Evolutionary conservation across 768 basidiomycete genomes (phyloP), one percentile per base, ranked within the genome.

Genomic region (Tephrocybe rancida): DNA sequence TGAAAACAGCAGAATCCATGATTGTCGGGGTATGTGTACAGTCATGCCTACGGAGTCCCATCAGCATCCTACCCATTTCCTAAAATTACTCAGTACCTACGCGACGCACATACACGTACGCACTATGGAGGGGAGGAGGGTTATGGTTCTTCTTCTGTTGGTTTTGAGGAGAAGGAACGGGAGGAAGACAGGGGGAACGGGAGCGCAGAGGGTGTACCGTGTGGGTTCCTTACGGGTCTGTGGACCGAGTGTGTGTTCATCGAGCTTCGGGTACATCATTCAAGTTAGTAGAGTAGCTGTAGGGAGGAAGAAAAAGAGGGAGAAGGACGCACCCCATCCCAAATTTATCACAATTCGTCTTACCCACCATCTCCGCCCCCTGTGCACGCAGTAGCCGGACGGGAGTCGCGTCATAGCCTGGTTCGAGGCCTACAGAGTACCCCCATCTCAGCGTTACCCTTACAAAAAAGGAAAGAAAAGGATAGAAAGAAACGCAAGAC

Each of bases 291-390:
- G n/a, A n/a, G n/a, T n/a, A n/a, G n/a, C n/a, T n/a, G n/a, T n/a
- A n/a, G n/a, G n/a, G n/a, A n/a, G n/a, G n/a, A n/a, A n/a, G n/a
- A n/a, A n/a, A n/a, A n/a, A n/a, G n/a, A n/a, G n/a, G n/a, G n/a
- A n/a, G n/a, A n/a, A n/a, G 2, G 24, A 70, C 85, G 18, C 53
- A 95, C 88, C 96, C 96, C 96, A 98, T 98, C 1, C 96, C 96
- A 70, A 98, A 98, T 70, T 98, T 95, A 66, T 99, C 96, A 68
- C 93, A 92, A 65, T 96, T 95, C 0, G 95, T 87, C 71, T 97
- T 97, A 1, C 94, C 96, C 1, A 89, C 64, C 10, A 98, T 79
- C 16, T 82, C 69, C 0, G 87, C 93, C 0, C 93, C 94, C 0
- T 76, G 72, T 0, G 73, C 56, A 1, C 77, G 74, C 2, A 98